These are phyloP conservation scores for Colletotrichum salicis DNA, from an alignment of 2,329 filamentous ascomycete genomes.

Conservation along the genomic window DNA sequence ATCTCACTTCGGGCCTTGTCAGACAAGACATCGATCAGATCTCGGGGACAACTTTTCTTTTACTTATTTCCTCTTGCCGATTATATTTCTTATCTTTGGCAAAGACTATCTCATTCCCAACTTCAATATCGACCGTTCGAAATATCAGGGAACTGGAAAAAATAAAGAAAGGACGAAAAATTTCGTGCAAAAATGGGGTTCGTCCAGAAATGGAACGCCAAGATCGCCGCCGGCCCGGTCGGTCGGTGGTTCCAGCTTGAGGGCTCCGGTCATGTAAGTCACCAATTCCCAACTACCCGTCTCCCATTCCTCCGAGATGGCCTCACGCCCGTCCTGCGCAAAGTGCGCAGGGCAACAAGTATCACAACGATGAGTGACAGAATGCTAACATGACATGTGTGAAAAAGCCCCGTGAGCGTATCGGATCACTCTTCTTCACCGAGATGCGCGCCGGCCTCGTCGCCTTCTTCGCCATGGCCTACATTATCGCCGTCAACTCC, in stretches of 20 bases:
- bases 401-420: conserved; percentile 72
- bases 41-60: not conserved
- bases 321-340: not conserved
- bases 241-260: conserved; percentile 84
- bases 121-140: not conserved
- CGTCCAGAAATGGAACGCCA: conserved; percentile 62
- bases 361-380: not conserved
- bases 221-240: conserved; percentile 72
- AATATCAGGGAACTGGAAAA: not conserved
- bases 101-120: not conserved
- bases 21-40: not conserved
- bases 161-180: conserved; percentile 13
- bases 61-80: not conserved
- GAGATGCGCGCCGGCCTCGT: conserved; percentile 86
- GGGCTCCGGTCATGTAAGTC: conserved; percentile 81
- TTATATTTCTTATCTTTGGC: not conserved
- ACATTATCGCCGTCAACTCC: conserved; percentile 65
- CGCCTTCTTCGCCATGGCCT: conserved; percentile 76
- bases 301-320: not conserved
- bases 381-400: conserved; percentile 11
- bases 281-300: not conserved
- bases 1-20: not conserved
- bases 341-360: not conserved
- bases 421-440: conserved; percentile 82
- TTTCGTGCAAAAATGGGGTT: conserved; percentile 53